Conservation (phyloP, 2,329 filamentous ascomycete species). For the Sclerotinia spermophila region DNA sequence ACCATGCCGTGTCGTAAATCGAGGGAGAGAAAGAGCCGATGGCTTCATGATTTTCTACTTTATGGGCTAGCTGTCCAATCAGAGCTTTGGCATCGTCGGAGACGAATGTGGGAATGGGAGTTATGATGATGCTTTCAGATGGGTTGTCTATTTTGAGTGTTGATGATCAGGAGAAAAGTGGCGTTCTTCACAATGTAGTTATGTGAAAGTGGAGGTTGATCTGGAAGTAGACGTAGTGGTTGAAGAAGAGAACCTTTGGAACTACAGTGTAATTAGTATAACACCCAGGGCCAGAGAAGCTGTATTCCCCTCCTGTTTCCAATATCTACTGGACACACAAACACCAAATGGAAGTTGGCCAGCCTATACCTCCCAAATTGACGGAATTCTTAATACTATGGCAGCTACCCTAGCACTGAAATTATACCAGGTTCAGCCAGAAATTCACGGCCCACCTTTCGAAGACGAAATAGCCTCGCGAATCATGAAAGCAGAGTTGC, state of each 20-base stretch:
- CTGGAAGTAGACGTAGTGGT: fast-evolving
- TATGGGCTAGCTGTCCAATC: neutral
- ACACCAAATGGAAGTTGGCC: neutral
- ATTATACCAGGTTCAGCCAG: neutral
- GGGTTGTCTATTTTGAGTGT: neutral
- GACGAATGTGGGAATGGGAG: neutral
- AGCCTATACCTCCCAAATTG: neutral
- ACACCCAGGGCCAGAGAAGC: too few species aligned
- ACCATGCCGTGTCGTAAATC: neutral
- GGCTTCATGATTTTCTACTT: neutral
- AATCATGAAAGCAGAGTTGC: too few species aligned
- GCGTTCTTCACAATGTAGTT: neutral
- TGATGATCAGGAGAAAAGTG: fast-evolving
- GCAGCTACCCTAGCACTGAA: neutral
- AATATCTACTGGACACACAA: neutral
- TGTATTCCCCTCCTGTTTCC: neutral
- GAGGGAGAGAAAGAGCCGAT: neutral
- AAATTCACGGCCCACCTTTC: too few species aligned
- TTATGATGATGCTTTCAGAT: neutral
- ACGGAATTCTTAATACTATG: neutral
- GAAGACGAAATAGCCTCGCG: too few species aligned
- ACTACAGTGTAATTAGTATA: too few species aligned
- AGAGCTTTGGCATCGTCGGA: neutral
- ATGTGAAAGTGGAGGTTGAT: neutral
- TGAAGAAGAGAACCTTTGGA: neutral